Conservation (phyloP, 148 eudicot genomes). For the Rhododendron griersonianum region DNA sequence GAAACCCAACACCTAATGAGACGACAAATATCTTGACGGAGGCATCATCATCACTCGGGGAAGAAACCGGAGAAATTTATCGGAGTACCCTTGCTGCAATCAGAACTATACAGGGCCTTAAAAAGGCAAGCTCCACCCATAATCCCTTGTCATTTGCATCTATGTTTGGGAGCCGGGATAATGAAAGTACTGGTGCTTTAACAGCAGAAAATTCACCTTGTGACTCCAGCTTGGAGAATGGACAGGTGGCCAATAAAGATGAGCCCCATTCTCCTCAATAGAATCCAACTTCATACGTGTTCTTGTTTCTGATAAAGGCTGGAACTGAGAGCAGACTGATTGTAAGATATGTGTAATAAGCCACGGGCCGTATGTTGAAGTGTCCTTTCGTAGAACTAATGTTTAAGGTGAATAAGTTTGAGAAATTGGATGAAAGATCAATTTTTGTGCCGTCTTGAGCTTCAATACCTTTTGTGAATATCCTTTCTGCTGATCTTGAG, state of each 20-base stretch:
- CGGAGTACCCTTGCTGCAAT: slow-evolving; percentile 76
- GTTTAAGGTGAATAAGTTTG: not conserved
- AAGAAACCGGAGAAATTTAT: slow-evolving; percentile 50
- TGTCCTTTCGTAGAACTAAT: not conserved
- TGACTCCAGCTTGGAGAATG: slow-evolving; percentile 24
- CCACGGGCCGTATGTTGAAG: not conserved
- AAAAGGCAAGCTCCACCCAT: slow-evolving; percentile 69
- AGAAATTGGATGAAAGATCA: not conserved
- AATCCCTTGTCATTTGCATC: slow-evolving; percentile 73
- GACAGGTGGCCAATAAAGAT: slow-evolving; percentile 25
- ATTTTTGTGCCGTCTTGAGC: not conserved
- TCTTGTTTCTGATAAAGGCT: not conserved
- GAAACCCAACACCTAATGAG: slow-evolving; percentile 22
- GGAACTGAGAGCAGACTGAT: not conserved
- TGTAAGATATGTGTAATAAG: slow-evolving; percentile 1
- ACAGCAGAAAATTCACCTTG: slow-evolving; percentile 72
- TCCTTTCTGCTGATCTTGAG: not conserved
- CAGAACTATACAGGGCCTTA: slow-evolving; percentile 73
- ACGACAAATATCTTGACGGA: slow-evolving; percentile 27
- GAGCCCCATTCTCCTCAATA: slow-evolving; percentile 28
- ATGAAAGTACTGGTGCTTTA: slow-evolving; percentile 65
- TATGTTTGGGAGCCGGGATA: slow-evolving; percentile 59
- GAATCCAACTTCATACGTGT: not conserved
- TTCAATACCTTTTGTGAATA: not conserved
- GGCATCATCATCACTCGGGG: slow-evolving; percentile 36